Evolutionary conservation across 176 grass and related monocot species (phyloP).

Genomic region (Canna indica): DNA sequence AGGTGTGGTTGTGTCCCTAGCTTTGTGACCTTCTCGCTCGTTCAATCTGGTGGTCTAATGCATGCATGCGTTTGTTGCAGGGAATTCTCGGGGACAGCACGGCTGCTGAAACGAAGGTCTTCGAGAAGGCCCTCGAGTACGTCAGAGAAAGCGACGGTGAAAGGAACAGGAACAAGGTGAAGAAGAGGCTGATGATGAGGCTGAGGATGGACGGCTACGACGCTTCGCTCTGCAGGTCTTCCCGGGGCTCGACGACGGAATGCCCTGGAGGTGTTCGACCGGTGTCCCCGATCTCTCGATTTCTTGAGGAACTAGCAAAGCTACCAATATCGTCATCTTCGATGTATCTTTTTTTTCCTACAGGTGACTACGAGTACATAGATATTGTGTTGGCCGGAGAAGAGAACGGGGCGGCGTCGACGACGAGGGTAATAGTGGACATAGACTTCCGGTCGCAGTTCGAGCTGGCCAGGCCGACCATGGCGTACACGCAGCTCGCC

Average conservation of each 20-base stretch:
- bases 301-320: neutral
- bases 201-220: slow-evolving; percentile 60
- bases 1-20: neutral
- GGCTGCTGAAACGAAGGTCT: slow-evolving; percentile 10
- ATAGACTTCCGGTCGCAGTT: slow-evolving; percentile 63
- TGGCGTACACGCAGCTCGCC: slow-evolving; percentile 45
- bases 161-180: slow-evolving; percentile 29
- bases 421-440: slow-evolving; percentile 42
- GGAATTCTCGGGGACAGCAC: slow-evolving; percentile 3
- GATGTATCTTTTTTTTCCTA: neutral
- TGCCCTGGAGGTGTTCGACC: slow-evolving; percentile 64
- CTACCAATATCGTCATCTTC: neutral
- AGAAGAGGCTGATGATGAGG: slow-evolving; percentile 53
- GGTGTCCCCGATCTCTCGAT: neutral
- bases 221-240: slow-evolving; percentile 53
- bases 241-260: slow-evolving; percentile 44
- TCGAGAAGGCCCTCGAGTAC: slow-evolving; percentile 37
- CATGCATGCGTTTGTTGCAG: neutral
- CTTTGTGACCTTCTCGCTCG: neutral
- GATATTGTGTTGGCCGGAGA: slow-evolving; percentile 32
- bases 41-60: too few species aligned
- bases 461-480: slow-evolving; percentile 45
- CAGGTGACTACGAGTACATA: slow-evolving; percentile 67
- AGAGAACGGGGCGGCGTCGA: neutral
- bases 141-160: slow-evolving; percentile 25